Evolutionary conservation across 352 stramenopile species (phyloP), one percentile per base, ranked within the genome.

Genomic region (Phytophthora pistaciae): DNA sequence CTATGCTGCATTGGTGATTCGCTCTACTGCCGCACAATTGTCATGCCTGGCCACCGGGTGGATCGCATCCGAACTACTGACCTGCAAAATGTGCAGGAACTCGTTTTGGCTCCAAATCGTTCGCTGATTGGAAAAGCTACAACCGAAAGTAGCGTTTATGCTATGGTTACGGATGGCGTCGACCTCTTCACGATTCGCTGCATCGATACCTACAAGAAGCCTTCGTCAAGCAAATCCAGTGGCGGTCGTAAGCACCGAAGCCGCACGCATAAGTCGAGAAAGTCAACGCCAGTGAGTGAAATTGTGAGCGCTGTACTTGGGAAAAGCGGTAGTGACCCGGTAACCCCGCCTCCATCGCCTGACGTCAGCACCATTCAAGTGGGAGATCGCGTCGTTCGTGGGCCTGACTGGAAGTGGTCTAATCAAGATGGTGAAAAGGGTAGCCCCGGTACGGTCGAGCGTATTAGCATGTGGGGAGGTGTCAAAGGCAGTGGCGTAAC

Each of bases 401-500:
- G 87, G 0, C 87, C 87, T 49, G 82, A 93, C 48, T 94, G 87
- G 87, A 94, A 94, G 68, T 94, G 87, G 87, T 89, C 83, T 18
- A 86, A 88, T 38, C 87, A 94, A 78, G 87, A 94, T 66, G 87
- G 87, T 1, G 81, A 88, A 58, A 75, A 85, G 54, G 87, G 83
- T 29, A 80, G 74, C 21, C 61, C 72, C 5, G 87, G 87, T n/a
- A 95, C 84, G 5, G 87, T 95, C 16, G 85, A 93, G 53, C 79
- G 86, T 40, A 92, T 93, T 55, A 92, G 82, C 40, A 91, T 85
- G 2, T 95, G 87, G 87, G 87, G 87, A 65, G 84, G 84, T 18
- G 78, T 93, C 9, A 87, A 91, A 76, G 84, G 83, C 16, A 93
- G 84, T 60, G 87, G 87, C 9, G 84, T 95, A 52, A 95, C 87